phyloP scores from a whole-genome alignment of 2,329 filamentous ascomycete genomes.

The Penicillium sp. region DNA sequence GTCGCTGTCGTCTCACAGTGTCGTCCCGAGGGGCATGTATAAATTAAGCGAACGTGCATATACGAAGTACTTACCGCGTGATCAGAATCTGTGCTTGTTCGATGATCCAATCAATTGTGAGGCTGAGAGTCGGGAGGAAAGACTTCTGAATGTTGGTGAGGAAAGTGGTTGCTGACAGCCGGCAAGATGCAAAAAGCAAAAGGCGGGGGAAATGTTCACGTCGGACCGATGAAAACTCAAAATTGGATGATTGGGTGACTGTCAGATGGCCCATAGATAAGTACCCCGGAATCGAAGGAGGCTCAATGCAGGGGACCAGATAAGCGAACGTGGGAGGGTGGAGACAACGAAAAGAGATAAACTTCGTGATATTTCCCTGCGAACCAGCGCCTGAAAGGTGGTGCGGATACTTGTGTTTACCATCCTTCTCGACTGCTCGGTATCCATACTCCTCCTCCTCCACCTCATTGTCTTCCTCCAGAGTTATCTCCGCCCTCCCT shows the following conservation, averaged over 20 bases:
- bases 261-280: neutral
- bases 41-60: neutral
- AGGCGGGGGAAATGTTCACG: neutral
- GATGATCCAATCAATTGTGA: neutral
- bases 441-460: neutral
- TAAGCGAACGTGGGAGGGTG: neutral
- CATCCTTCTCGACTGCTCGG: too few species aligned
- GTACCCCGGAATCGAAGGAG: neutral
- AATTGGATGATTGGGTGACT: neutral
- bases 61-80: neutral
- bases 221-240: slow-evolving; percentile 11
- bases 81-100: neutral
- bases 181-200: neutral
- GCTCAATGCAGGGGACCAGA: neutral
- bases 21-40: neutral
- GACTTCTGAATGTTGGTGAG: neutral
- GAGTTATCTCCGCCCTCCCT: neutral
- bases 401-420: too few species aligned
- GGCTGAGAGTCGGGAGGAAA: neutral
- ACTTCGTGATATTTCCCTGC: neutral
- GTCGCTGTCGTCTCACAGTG: slow-evolving; percentile 47
- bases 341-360: neutral
- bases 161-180: neutral
- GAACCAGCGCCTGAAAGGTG: neutral
- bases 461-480: neutral